Evolutionary conservation across 2,329 filamentous ascomycete genomes (phyloP).

Genomic region (Diaporthe vaccinii): DNA sequence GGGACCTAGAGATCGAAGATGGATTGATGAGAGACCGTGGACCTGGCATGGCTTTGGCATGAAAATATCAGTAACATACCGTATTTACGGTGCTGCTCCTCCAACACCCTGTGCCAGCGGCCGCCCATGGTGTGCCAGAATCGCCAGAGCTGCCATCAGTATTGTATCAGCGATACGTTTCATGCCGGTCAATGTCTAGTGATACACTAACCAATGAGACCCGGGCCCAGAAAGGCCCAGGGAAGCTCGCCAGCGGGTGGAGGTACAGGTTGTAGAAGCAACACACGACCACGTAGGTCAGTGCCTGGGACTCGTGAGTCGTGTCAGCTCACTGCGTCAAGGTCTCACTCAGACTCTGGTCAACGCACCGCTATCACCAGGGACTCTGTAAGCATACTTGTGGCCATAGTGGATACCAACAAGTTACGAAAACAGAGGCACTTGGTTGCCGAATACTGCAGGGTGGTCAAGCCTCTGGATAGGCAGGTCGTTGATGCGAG

Average conservation of each 20-base stretch:
- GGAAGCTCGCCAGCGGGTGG: neutral
- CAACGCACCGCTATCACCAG: neutral
- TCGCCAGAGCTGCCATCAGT: neutral
- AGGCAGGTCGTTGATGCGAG: neutral
- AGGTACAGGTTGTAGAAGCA: slow-evolving; percentile 11
- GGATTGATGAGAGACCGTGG: neutral
- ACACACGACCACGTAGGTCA: neutral
- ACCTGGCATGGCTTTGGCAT: no score
- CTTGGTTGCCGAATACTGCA: neutral
- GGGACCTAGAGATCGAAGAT: neutral
- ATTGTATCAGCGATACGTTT: neutral
- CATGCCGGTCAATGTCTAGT: neutral
- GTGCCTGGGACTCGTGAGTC: neutral
- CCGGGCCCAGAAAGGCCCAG: neutral
- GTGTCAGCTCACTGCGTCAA: neutral
- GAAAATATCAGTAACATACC: neutral
- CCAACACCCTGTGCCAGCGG: neutral
- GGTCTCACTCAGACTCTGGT: neutral
- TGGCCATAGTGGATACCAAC: neutral
- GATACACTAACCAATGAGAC: neutral
- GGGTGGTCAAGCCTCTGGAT: neutral
- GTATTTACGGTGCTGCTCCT: neutral
- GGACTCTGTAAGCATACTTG: neutral
- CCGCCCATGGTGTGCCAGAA: slow-evolving; percentile 1
- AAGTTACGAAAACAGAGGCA: neutral